A percentile compares a stretch with the other conserved stretches of the same genome.
phyloP scores from a whole-genome alignment of 2,329 filamentous ascomycete genomes.

The Botrytis byssoidea region DNA sequence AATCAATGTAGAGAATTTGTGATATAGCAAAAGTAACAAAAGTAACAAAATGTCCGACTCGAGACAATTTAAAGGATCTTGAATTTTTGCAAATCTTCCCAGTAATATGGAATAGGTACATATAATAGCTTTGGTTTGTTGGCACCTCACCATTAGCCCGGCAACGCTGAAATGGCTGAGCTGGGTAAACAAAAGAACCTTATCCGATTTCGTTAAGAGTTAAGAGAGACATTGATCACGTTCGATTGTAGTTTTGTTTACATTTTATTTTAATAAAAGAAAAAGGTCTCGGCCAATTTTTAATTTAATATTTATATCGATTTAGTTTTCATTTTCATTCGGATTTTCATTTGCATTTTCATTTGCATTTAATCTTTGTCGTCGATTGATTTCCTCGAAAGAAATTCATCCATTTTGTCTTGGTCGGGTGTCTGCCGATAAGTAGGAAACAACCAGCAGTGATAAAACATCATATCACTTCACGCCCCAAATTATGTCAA shows the following conservation, averaged over 20 bases:
- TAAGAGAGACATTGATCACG: conserved; percentile 3
- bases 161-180: background rate
- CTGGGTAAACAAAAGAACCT: background rate
- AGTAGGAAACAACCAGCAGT: background rate
- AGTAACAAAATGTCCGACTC: background rate
- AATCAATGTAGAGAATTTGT: background rate
- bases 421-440: background rate
- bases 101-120: background rate
- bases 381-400: background rate
- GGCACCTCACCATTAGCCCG: background rate
- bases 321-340: background rate
- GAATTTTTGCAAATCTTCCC: background rate
- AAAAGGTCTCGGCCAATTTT: background rate
- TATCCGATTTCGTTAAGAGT: conserved; percentile 10
- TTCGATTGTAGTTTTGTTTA: background rate
- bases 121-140: background rate
- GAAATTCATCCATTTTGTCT: background rate
- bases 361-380: background rate
- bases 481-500: conserved; percentile 40
- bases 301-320: background rate
- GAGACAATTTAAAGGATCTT: background rate
- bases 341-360: too few species aligned
- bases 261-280: background rate
- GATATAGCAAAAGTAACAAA: background rate
- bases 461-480: background rate